A percentile compares a stretch with the other conserved stretches of the same genome.
These are phyloP conservation scores for Fraxinus sp. DNA, from an alignment of 305 asterid species.

Conservation along the genomic window DNA sequence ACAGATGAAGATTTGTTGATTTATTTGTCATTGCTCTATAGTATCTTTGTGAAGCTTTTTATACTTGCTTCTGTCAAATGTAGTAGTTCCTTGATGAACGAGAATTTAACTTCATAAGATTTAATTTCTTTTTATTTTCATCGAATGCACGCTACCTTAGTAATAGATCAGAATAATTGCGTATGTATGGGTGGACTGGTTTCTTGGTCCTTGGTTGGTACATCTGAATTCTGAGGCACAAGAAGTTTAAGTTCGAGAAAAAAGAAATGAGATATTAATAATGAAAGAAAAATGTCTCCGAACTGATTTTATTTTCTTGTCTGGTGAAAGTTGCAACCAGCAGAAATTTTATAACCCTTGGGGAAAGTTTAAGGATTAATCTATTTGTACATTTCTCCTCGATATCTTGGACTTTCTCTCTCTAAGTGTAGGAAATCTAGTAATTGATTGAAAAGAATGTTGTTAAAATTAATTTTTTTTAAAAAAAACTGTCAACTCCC, in stretches of 20 bases:
- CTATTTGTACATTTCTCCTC: too few relatives aligned
- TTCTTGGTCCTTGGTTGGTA: not conserved
- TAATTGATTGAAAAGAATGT: too few relatives aligned
- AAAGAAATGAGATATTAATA: not conserved
- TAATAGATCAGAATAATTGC: not conserved
- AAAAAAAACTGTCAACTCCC: too few relatives aligned
- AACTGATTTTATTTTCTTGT: not conserved
- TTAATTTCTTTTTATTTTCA: not conserved
- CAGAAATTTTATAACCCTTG: not conserved
- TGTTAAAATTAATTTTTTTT: too few relatives aligned
- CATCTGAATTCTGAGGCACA: not conserved
- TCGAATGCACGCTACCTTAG: not conserved
- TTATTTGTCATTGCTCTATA: not conserved
- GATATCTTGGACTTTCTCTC: too few relatives aligned
- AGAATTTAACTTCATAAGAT: not conserved
- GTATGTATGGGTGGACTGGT: not conserved
- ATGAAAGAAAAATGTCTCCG: not conserved
- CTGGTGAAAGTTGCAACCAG: not conserved
- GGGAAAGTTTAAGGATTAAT: not conserved
- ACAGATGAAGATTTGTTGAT: not conserved
- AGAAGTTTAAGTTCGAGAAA: not conserved
- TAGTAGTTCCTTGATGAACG: not conserved
- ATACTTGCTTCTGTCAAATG: not conserved
- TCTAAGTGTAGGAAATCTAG: too few relatives aligned
- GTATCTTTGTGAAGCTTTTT: not conserved